A percentile compares a stretch with the other conserved stretches of the same genome.
Evolutionary conservation across 495 filamentous ascomycete genomes (phyloP).

Genomic region (Hypoxylon lienhwacheense): DNA sequence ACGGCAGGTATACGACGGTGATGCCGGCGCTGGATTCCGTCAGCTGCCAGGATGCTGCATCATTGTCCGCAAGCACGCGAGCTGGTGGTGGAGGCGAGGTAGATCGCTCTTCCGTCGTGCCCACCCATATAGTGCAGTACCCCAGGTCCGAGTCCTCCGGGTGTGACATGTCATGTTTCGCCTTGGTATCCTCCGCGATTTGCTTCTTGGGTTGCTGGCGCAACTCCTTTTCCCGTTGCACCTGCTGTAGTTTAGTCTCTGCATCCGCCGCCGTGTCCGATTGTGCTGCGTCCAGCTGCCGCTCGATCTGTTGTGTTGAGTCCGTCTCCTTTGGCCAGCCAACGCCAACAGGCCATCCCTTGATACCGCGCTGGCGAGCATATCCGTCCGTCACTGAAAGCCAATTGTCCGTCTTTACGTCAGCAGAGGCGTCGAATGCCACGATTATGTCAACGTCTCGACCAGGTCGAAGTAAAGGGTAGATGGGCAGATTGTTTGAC

Average conservation of each 20-base stretch:
- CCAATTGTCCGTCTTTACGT: slow-evolving; percentile 89
- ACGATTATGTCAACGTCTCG: slow-evolving; percentile 89
- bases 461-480: slow-evolving; percentile 85
- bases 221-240: slow-evolving; percentile 54
- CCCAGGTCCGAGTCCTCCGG: slow-evolving; percentile 63
- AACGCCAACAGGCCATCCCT: slow-evolving; percentile 88
- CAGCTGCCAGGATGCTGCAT: slow-evolving; percentile 71
- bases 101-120: slow-evolving; percentile 69
- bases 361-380: slow-evolving; percentile 80
- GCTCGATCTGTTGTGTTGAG: slow-evolving; percentile 55
- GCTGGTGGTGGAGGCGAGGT: slow-evolving; percentile 63
- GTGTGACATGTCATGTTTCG: slow-evolving; percentile 38
- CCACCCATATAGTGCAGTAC: slow-evolving; percentile 96
- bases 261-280: slow-evolving; percentile 61
- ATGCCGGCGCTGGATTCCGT: slow-evolving; percentile 80
- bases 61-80: slow-evolving; percentile 58
- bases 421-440: slow-evolving; percentile 82
- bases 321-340: slow-evolving; percentile 77
- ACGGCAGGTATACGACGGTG: slow-evolving; percentile 86
- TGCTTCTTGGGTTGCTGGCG: slow-evolving; percentile 30
- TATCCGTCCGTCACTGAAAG: slow-evolving; percentile 91
- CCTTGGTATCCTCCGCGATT: slow-evolving; percentile 23
- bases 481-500: slow-evolving; percentile 96
- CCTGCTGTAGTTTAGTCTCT: slow-evolving; percentile 63
- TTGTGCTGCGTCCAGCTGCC: slow-evolving; percentile 69